Evolutionary conservation across 1,284 basidiomycete species (phyloP), one percentile per base, ranked within the genome.

Genomic region (Leccinum huronense): DNA sequence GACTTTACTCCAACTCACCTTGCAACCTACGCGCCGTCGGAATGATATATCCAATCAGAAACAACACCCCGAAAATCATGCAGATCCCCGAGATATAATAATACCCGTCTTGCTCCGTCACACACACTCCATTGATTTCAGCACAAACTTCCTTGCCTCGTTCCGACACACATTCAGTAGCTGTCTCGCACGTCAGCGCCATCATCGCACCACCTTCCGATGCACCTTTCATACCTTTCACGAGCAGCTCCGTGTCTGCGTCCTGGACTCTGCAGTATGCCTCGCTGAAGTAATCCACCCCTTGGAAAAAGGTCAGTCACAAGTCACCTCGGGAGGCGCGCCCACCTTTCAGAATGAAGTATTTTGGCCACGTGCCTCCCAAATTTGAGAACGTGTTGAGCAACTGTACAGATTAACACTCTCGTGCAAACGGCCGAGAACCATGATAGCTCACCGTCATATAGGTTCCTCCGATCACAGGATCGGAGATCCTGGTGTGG

Each of bases 331-430:
- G 14, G 6, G 31, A 5, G 9, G 61, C 67, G 23, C 65, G 85
- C 89, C 88, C 67, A 86, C 90, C 92, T 82, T 97, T 94, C 42
- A 97, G 80, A 19, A 97, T 89, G 75, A 97, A 96, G 80, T 86
- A 96, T 67, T 92, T 89, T 2, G 97, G 97, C 96, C 96, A 98
- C 1, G 97, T 99, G 8, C 97, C 97, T 60, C 97, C 97, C 65
- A 99, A 86, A 75, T 99, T 99, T 27, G 91, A 91, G 69, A 98
- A 94, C 6, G 97, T 99, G 76, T 98, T 98, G 63, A 99, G 80
- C 38, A 99, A 82, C 91, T 96, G 70, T 36, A 45, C 58, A 60
- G 62, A 42, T 57, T 64, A 69, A 38, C 69, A 59, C 38, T 34
- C 54, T 34, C 48, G 57, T 30, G 31, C 8, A 58, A 61, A 62